A percentile compares a stretch with the other conserved stretches of the same genome.
These are phyloP conservation scores for Kodamaea hsintzibuensis DNA, from an alignment of 805 yeast species.

Conservation along the genomic window DNA sequence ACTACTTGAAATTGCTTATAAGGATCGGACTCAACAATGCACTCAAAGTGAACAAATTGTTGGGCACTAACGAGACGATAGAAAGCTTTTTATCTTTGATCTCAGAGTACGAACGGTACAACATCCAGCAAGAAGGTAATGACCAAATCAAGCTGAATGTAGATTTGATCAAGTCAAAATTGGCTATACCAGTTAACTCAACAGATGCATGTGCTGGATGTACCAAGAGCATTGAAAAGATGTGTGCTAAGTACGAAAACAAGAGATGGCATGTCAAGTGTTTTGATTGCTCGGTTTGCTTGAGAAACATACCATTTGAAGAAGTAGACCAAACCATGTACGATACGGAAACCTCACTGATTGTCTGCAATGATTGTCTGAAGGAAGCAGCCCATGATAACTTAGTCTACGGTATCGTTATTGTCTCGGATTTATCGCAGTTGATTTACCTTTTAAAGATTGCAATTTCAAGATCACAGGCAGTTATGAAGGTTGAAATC, in stretches of 20 bases:
- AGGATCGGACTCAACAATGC: conserved; percentile 80
- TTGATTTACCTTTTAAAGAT: conserved; percentile 75
- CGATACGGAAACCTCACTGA: conserved; percentile 31
- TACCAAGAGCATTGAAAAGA: conserved; percentile 75
- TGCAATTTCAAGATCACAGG: conserved; percentile 73
- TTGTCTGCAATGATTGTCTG: conserved; percentile 67
- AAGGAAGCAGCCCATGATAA: conserved; percentile 21
- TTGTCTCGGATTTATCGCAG: conserved; percentile 72
- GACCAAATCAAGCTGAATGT: conserved; percentile 11
- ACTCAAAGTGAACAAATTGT: conserved; percentile 59
- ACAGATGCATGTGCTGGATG: conserved; percentile 79
- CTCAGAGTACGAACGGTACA: conserved; percentile 23
- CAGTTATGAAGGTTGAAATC: conserved; percentile 47
- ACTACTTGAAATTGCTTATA: conserved; percentile 81
- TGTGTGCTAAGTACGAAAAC: conserved; percentile 63
- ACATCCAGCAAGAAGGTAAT: conserved; percentile 8
- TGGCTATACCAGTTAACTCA: conserved; percentile 56
- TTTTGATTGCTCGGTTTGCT: conserved; percentile 64
- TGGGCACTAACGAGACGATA: conserved; percentile 59
- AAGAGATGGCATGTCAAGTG: conserved; percentile 84
- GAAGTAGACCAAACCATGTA: conserved; percentile 50
- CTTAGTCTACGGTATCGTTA: conserved; percentile 52
- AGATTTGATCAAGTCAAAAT: conserved; percentile 20
- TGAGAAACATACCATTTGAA: conserved; percentile 25
- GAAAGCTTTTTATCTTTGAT: conserved; percentile 60